Evolutionary conservation across 768 basidiomycete species (phyloP).

Genomic region (Boletus reticuloceps): DNA sequence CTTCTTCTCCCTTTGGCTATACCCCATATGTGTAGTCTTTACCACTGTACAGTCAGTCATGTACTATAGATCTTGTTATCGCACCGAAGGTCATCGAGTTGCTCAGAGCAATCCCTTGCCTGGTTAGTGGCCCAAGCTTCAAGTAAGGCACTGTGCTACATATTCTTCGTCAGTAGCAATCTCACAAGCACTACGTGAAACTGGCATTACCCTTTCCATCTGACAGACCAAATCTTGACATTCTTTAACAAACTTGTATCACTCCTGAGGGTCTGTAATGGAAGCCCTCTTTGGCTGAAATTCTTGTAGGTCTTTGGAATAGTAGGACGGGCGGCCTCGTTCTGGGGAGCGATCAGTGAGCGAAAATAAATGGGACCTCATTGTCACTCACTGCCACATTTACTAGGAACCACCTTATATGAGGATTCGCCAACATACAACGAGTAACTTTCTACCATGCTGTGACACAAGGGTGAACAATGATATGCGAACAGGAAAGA

Average conservation of each 20-base stretch:
- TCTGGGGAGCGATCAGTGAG: conserved; percentile 10
- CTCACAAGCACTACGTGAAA: not conserved
- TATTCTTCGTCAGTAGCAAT: not conserved
- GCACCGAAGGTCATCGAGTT: conserved; percentile 42
- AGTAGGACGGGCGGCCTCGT: conserved; percentile 30
- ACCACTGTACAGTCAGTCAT: no score
- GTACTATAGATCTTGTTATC: no score
- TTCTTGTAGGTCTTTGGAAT: conserved; percentile 27
- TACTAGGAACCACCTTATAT: conserved; percentile 30
- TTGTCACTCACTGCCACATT: conserved; percentile 30
- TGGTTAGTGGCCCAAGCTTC: conserved; percentile 40
- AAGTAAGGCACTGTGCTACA: conserved; percentile 40
- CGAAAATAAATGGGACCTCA: not conserved
- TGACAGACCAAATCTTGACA: conserved; percentile 31
- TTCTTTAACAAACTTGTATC: conserved; percentile 33
- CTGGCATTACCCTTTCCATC: conserved; percentile 25
- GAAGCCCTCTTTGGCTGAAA: conserved; percentile 30
- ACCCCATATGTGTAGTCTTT: no score
- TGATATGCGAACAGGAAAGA: not conserved
- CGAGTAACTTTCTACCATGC: conserved; percentile 28
- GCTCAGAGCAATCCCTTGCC: conserved; percentile 36
- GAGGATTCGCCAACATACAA: conserved; percentile 18
- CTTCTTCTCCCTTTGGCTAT: no score
- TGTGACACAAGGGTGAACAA: conserved; percentile 1
- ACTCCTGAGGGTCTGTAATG: conserved; percentile 29